These are phyloP conservation scores for Rhamnella rubrinervis DNA, from an alignment of 331 rosid species.

Conservation along the genomic window DNA sequence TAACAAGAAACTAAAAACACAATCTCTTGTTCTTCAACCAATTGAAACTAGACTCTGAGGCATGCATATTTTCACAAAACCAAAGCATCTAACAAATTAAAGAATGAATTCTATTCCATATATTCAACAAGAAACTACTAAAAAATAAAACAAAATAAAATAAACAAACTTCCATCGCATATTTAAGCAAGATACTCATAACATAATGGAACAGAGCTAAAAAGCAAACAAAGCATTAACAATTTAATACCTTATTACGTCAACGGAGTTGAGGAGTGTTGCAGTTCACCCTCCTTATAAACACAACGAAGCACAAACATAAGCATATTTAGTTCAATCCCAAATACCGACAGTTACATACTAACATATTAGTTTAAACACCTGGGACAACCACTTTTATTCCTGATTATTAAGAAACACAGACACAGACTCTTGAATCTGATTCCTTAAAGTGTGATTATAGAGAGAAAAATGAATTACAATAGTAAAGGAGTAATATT, in stretches of 20 bases:
- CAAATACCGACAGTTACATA: background rate
- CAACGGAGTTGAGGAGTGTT: conserved; percentile 16
- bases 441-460: background rate
- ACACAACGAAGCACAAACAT: conserved; percentile 3
- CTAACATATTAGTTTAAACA: too few relatives aligned
- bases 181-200: background rate
- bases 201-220: background rate
- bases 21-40: too few relatives aligned
- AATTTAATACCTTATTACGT: conserved; percentile 15
- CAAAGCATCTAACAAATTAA: too few relatives aligned
- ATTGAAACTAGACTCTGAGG: too few relatives aligned
- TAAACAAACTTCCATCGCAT: background rate
- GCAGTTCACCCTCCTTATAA: conserved; percentile 19
- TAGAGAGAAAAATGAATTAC: background rate
- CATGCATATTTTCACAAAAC: too few relatives aligned
- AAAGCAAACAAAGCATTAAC: background rate
- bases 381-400: background rate
- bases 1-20: background rate
- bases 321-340: background rate
- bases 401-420: background rate
- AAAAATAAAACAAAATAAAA: too few relatives aligned
- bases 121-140: background rate
- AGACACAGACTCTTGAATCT: background rate
- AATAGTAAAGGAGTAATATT: background rate
- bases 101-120: too few relatives aligned